These are phyloP conservation scores for Hypomyces rosellus DNA, from an alignment of 2,329 filamentous ascomycete species.

Conservation along the genomic window DNA sequence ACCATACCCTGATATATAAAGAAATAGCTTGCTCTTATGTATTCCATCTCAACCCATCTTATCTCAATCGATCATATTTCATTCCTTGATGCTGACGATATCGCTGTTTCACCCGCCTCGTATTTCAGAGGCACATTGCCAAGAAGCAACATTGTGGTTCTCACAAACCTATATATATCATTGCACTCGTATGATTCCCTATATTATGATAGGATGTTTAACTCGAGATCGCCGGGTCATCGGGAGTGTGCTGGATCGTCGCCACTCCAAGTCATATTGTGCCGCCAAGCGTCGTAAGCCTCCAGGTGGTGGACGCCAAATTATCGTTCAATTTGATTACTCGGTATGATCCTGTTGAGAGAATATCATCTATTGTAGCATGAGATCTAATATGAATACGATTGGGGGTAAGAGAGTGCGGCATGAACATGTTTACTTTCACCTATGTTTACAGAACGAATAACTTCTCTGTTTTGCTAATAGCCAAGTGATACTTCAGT, in stretches of 20 bases:
- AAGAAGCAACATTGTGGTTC: neutral
- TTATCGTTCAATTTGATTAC: neutral
- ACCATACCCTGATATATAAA: neutral
- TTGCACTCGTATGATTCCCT: neutral
- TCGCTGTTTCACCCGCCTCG: neutral
- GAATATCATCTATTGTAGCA: too few species aligned
- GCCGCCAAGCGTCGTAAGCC: neutral
- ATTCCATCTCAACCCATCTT: neutral
- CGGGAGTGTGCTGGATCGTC: neutral
- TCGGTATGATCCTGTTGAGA: too few species aligned
- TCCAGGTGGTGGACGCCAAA: neutral
- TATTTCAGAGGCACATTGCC: neutral
- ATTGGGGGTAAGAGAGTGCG: too few species aligned
- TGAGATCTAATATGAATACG: too few species aligned
- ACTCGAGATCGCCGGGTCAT: neutral
- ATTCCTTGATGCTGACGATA: neutral
- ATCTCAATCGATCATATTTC: neutral
- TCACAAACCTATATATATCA: neutral
- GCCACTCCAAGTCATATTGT: neutral
- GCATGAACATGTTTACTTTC: too few species aligned
- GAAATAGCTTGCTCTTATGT: neutral
- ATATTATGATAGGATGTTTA: neutral
- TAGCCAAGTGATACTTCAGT: too few species aligned
- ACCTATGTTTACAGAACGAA: too few species aligned
- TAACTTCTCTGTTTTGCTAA: too few species aligned